Conservation (phyloP, 768 basidiomycete genomes). For the Pisolithus microcarpus region DNA sequence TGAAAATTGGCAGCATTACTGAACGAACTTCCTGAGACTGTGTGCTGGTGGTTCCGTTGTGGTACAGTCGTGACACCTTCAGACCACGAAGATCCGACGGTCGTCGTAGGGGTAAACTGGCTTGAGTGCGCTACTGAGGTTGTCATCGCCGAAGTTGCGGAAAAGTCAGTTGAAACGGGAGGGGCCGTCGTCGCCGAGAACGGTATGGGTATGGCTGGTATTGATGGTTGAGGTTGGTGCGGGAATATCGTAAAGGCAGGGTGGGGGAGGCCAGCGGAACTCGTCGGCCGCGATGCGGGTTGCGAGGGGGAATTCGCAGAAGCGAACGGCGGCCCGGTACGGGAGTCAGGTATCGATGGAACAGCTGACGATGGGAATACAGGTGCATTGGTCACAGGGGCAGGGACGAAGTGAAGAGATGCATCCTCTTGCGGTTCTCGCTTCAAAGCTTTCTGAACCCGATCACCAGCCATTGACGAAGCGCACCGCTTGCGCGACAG, state of each 20-base stretch:
- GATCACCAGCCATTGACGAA: constrained; percentile 39
- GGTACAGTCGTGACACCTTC: constrained; percentile 22
- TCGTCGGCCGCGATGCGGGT: constrained; percentile 26
- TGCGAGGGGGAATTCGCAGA: constrained; percentile 22
- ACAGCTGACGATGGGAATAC: constrained; percentile 21
- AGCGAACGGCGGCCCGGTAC: constrained; percentile 18
- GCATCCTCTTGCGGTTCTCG: constrained; percentile 42
- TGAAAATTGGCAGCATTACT: constrained; percentile 21
- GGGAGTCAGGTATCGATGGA: constrained; percentile 20
- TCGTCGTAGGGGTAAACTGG: constrained; percentile 19
- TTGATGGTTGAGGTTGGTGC: constrained; percentile 12
- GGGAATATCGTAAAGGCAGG: constrained; percentile 18
- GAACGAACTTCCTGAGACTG: constrained; percentile 25
- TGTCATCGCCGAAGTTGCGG: constrained; percentile 16
- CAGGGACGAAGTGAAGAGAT: constrained; percentile 20
- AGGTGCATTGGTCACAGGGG: constrained; percentile 13
- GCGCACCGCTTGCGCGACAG: constrained; percentile 46
- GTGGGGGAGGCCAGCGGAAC: constrained; percentile 23
- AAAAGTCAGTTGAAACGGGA: constrained; percentile 16
- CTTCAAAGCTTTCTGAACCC: constrained; percentile 42
- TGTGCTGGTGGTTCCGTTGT: constrained; percentile 25
- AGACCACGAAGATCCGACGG: constrained; percentile 24
- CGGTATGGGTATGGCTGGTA: constrained; percentile 13
- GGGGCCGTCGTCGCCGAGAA: constrained; percentile 17
- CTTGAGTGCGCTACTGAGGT: constrained; percentile 15